Evolutionary conservation across 2,329 filamentous ascomycete species (phyloP).

Genomic region (Aspergillus tubingensis): DNA sequence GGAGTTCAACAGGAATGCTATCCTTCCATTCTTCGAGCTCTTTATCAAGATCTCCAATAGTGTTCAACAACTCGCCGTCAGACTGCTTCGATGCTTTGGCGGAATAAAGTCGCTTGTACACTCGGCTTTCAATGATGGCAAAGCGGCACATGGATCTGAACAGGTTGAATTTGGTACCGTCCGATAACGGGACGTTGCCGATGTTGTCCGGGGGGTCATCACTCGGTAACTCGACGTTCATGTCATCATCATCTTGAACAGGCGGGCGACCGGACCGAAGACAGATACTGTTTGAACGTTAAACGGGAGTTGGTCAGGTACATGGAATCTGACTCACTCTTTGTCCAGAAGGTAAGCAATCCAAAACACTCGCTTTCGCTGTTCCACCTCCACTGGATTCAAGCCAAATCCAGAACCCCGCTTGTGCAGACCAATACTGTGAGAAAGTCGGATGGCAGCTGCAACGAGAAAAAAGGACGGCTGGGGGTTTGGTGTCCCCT

Average conservation of each 20-base stretch:
- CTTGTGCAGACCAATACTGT: constrained; percentile 95
- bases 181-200: constrained; percentile 86
- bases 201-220: constrained; percentile 89
- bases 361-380: constrained; percentile 78
- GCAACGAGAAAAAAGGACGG: constrained; percentile 89
- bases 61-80: constrained; percentile 89
- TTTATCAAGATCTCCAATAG: constrained; percentile 89
- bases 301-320: constrained; percentile 23
- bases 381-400: constrained; percentile 91
- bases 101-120: constrained; percentile 91
- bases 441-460: constrained; percentile 83
- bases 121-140: constrained; percentile 85
- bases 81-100: constrained; percentile 89
- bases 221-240: constrained; percentile 95
- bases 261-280: constrained; percentile 71
- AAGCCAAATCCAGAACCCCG: constrained; percentile 89
- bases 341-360: constrained; percentile 74
- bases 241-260: constrained; percentile 75
- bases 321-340: constrained; percentile 50
- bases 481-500: constrained; percentile 95
- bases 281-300: constrained; percentile 55
- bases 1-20: constrained; percentile 88
- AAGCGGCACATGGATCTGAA: constrained; percentile 94
- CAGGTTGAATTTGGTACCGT: constrained; percentile 90
- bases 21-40: constrained; percentile 96